A percentile compares a stretch with the other conserved stretches of the same genome.
Evolutionary conservation across 192 early-diverging fungal species (phyloP).

Genomic region (Phycomyces nitens): DNA sequence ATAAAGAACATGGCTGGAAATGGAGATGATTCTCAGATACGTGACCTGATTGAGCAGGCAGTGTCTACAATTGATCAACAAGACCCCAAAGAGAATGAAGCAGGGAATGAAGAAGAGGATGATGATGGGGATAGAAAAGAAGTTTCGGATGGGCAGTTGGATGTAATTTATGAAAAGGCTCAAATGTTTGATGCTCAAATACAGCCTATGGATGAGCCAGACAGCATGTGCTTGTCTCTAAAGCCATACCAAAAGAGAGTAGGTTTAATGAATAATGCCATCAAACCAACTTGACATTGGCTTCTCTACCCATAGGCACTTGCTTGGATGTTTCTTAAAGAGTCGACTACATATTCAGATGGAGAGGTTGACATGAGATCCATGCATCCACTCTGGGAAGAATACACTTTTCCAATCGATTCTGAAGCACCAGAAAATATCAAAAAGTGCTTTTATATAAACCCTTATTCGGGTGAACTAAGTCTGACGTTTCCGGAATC

Average conservation of each 20-base stretch:
- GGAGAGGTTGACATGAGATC: constrained; percentile 24
- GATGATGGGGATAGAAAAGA: constrained; percentile 36
- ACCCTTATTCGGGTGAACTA: constrained; percentile 45
- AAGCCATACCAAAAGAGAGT: constrained; percentile 48
- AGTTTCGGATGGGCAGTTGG: constrained; percentile 47
- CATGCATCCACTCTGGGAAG: constrained; percentile 55
- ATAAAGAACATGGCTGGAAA: constrained; percentile 2
- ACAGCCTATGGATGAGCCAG: constrained; percentile 42
- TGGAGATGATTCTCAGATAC: constrained; percentile 7
- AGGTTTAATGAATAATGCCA: neutral
- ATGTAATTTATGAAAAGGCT: constrained; percentile 54
- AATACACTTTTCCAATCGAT: constrained; percentile 42
- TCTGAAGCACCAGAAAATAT: constrained; percentile 22
- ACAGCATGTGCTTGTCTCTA: constrained; percentile 38
- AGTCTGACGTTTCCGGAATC: constrained; percentile 43
- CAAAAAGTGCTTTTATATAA: constrained; percentile 39
- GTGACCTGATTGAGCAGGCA: constrained; percentile 9
- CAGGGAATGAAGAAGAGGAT: neutral
- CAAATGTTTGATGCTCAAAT: constrained; percentile 47
- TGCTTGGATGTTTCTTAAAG: constrained; percentile 52
- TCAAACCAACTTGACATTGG: neutral
- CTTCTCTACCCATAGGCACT: constrained; percentile 28
- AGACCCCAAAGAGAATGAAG: neutral
- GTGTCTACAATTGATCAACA: neutral
- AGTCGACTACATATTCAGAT: constrained; percentile 12